phyloP scores from a whole-genome alignment of 129 eudicot genomes.

The Helichrysum umbraculigerum region DNA sequence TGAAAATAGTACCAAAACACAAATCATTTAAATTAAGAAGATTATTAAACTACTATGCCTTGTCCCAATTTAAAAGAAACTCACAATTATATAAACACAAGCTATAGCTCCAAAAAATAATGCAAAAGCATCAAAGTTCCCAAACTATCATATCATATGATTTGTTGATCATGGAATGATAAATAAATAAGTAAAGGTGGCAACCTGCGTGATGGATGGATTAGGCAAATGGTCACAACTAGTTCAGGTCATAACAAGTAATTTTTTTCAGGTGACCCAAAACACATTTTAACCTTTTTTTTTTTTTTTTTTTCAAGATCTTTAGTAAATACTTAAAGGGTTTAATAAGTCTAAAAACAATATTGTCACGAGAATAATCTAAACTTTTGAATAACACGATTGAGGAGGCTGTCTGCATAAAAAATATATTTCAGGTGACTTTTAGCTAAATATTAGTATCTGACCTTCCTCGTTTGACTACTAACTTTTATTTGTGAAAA shows the following conservation, averaged over 20 bases:
- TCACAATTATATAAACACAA: neutral
- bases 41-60: neutral
- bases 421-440: too few species aligned
- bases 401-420: too few species aligned
- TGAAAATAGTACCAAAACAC: neutral
- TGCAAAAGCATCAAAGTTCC: neutral
- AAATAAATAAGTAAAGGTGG: neutral
- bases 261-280: neutral
- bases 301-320: too few species aligned
- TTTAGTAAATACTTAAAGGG: too few species aligned
- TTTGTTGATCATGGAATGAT: neutral
- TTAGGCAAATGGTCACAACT: neutral
- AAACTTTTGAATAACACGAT: too few species aligned
- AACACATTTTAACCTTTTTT: too few species aligned
- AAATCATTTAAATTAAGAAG: neutral
- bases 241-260: neutral
- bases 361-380: too few species aligned
- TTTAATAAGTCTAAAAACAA: too few species aligned
- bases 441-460: too few species aligned
- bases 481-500: too few species aligned
- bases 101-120: neutral
- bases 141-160: neutral
- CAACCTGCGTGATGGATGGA: neutral
- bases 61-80: neutral
- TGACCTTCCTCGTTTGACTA: too few species aligned